phyloP scores from a whole-genome alignment of 2,329 filamentous ascomycete genomes.

The Aspergillus costaricaensis region DNA sequence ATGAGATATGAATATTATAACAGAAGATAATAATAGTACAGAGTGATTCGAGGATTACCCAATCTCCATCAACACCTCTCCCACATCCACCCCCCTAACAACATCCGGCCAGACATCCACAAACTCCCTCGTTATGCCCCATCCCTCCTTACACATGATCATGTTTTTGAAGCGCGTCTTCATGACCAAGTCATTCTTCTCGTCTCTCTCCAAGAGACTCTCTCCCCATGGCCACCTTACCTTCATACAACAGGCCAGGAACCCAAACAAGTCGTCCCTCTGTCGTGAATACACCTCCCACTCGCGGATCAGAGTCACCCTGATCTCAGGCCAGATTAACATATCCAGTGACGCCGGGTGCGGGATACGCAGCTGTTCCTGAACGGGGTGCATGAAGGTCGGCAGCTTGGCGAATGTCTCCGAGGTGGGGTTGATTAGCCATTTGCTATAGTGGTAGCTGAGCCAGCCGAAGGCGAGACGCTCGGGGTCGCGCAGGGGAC shows the following conservation, averaged over 20 bases:
- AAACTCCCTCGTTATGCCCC: slow-evolving; percentile 9
- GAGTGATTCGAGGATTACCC: not conserved
- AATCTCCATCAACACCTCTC: slow-evolving; percentile 6
- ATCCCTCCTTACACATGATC: slow-evolving; percentile 10
- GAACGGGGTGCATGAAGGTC: slow-evolving; percentile 20
- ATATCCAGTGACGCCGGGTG: slow-evolving; percentile 26
- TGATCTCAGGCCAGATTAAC: slow-evolving; percentile 27
- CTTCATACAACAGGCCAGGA: slow-evolving; percentile 13
- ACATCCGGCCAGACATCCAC: slow-evolving; percentile 4
- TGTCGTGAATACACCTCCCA: slow-evolving; percentile 22
- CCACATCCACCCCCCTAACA: slow-evolving; percentile 6
- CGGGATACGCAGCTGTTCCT: slow-evolving; percentile 21
- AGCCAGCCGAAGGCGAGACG: slow-evolving; percentile 26
- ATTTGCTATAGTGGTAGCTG: slow-evolving; percentile 25
- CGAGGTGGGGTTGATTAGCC: slow-evolving; percentile 25
- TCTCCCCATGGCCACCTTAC: slow-evolving; percentile 19
- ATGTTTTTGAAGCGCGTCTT: slow-evolving; percentile 13
- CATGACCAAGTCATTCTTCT: slow-evolving; percentile 11
- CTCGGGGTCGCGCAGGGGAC: slow-evolving; percentile 30
- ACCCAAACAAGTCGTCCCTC: slow-evolving; percentile 10
- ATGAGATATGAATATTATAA: too few relatives aligned
- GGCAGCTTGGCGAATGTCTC: slow-evolving; percentile 23
- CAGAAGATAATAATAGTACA: too few relatives aligned
- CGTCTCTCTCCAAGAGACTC: slow-evolving; percentile 16
- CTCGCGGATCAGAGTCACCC: slow-evolving; percentile 26